Base-by-base conservation (phyloP, 148 eudicot genomes). In the Spergularia marina region DNA sequence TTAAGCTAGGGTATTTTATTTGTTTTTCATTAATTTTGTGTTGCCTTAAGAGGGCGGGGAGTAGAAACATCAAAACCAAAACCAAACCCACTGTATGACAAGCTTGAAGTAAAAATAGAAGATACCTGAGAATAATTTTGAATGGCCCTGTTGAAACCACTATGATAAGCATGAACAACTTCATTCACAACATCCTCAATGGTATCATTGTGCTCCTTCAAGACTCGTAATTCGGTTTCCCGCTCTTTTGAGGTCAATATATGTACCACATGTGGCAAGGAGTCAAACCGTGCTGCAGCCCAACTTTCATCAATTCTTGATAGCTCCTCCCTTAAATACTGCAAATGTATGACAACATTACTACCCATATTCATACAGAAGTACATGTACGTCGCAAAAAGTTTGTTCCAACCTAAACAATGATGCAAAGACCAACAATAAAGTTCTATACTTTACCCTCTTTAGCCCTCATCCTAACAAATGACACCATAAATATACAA, bases 41-140 rank as follows among this genome's bases (percentile, higher is more conserved):
- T 10, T 44, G 55, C 21, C 21, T 47, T 11, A 25, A 53, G 39
- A 53, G 44, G 40, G 12, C 40, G 69, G 20, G 23, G 52, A 70
- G 40, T 10, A 53, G 8, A 15, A 53, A 30, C 6, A 25, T 70
- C 39, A 70, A 70, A 44, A 15, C 41, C 39, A 70, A 70, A 44
- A 15, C 41, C 41, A 21, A 21, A 21, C 40, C 40, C 58, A 25
- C 61, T 25, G 36, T 2, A 53, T 72, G 47, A 56, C 51, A 18
- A 61, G 16, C 30, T 18, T 36, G 70, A 40, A 52, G 34, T 64
- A 71, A 44, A 66, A 56, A 36, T 2, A 72, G 17, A 68, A 55
- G 52, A 65, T 74, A 94, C 98, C 98, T 96, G 99, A 36, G 99
- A 96, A 84, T 96, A 96, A 82, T 96, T 96, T 86, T 96, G 99